Conservation (phyloP, 306 rosid genomes). For the Lablab purpureus region DNA sequence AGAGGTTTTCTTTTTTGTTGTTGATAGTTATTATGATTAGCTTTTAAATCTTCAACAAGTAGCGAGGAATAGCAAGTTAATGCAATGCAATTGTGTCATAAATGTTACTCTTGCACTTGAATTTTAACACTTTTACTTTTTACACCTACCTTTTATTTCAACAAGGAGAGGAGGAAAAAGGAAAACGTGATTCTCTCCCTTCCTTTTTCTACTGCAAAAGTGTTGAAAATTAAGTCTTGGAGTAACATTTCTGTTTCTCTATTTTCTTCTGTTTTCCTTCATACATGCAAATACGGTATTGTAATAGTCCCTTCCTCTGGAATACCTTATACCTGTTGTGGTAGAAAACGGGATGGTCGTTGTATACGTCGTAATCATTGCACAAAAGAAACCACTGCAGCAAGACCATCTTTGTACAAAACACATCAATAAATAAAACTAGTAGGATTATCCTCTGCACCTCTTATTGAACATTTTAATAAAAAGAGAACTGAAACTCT, state of each 20-base stretch:
- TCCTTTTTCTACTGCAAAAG: not conserved
- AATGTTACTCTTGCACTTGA: slow-evolving; percentile 34
- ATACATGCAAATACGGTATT: slow-evolving; percentile 31
- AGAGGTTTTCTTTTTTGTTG: slow-evolving; percentile 1
- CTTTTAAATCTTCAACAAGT: slow-evolving; percentile 48
- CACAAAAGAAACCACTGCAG: slow-evolving; percentile 42
- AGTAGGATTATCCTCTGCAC: not conserved
- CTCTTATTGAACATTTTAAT: not conserved
- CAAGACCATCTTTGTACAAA: slow-evolving; percentile 49
- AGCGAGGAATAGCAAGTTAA: slow-evolving; percentile 44
- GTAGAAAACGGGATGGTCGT: slow-evolving; percentile 34
- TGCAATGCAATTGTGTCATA: slow-evolving; percentile 37
- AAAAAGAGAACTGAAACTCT: slow-evolving; percentile 3
- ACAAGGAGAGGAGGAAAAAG: not conserved
- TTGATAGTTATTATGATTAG: slow-evolving; percentile 36
- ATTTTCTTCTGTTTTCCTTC: not conserved
- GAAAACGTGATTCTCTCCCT: not conserved
- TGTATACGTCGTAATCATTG: slow-evolving; percentile 33
- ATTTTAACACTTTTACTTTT: slow-evolving; percentile 21
- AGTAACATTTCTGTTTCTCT: slow-evolving; percentile 9
- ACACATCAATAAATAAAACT: slow-evolving; percentile 31
- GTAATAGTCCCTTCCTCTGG: slow-evolving; percentile 13
- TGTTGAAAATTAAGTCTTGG: not conserved
- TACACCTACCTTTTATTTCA: slow-evolving; percentile 8
- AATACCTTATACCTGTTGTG: slow-evolving; percentile 3